These are phyloP conservation scores for Epichloe coenophiala DNA, from an alignment of 2,329 filamentous ascomycete genomes.

Conservation along the genomic window DNA sequence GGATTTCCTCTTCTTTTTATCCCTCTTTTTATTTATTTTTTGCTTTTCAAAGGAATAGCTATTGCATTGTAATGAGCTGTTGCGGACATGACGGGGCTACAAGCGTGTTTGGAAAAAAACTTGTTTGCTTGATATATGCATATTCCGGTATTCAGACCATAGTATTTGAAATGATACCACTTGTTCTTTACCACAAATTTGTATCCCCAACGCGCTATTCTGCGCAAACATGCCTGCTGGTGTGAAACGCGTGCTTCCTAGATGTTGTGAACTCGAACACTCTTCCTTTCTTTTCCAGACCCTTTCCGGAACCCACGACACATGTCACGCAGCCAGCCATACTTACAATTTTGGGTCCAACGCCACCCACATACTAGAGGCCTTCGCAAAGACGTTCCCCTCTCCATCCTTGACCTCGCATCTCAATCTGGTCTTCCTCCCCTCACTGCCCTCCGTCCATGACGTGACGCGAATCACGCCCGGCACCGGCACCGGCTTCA, in stretches of 20 bases:
- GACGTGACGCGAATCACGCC: constrained; percentile 18
- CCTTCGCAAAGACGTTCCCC: constrained; percentile 17
- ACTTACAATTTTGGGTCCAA: constrained; percentile 17
- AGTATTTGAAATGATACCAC: not conserved
- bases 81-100: not conserved
- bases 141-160: not conserved
- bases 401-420: constrained; percentile 17
- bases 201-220: no score
- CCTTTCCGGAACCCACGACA: not conserved
- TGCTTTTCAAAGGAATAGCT: no score
- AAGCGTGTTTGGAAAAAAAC: not conserved
- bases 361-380: constrained; percentile 20
- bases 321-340: not conserved
- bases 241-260: no score
- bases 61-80: not conserved
- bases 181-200: not conserved
- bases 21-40: no score
- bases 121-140: not conserved
- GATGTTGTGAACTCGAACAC: no score
- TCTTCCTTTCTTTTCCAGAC: not conserved
- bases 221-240: no score
- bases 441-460: constrained; percentile 18
- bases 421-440: constrained; percentile 19
- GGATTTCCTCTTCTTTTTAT: no score
- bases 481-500: constrained; percentile 18